phyloP scores from a whole-genome alignment of 2,329 filamentous ascomycete species.

The Ophiostoma piceae region DNA sequence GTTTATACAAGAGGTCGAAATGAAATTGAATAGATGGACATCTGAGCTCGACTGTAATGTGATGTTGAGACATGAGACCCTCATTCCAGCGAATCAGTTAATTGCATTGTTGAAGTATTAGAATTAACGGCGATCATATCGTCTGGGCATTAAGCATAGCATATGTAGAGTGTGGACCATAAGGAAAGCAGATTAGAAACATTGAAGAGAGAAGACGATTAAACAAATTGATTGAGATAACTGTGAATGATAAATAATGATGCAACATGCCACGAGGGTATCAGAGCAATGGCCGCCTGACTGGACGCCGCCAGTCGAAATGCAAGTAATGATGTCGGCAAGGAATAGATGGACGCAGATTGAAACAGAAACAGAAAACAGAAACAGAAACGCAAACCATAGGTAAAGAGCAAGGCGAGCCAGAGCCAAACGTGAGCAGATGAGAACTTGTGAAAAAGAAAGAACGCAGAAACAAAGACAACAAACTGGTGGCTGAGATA shows the following conservation, averaged over 20 bases:
- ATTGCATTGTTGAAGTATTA: neutral
- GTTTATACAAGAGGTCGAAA: neutral
- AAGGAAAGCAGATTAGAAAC: neutral
- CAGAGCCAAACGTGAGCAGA: constrained; percentile 8
- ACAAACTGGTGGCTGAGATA: neutral
- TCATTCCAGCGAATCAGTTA: neutral
- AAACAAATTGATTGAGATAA: neutral
- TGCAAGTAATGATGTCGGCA: constrained; percentile 12
- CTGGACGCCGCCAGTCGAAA: constrained; percentile 22
- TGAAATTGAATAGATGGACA: too few species aligned
- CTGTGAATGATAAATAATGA: neutral
- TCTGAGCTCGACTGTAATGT: neutral
- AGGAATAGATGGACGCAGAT: too few species aligned
- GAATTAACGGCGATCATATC: neutral
- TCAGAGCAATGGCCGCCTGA: constrained; percentile 29
- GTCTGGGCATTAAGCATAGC: neutral
- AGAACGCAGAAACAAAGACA: neutral
- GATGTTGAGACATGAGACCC: neutral
- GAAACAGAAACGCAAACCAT: neutral
- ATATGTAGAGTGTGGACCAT: too few species aligned
- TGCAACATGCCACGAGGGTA: constrained; percentile 23
- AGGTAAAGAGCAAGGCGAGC: neutral
- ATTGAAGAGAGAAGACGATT: neutral
- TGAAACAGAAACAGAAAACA: neutral
- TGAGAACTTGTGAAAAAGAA: neutral